Evolutionary conservation across 2,329 filamentous ascomycete species (phyloP).

Genomic region (Microdochium nivale): DNA sequence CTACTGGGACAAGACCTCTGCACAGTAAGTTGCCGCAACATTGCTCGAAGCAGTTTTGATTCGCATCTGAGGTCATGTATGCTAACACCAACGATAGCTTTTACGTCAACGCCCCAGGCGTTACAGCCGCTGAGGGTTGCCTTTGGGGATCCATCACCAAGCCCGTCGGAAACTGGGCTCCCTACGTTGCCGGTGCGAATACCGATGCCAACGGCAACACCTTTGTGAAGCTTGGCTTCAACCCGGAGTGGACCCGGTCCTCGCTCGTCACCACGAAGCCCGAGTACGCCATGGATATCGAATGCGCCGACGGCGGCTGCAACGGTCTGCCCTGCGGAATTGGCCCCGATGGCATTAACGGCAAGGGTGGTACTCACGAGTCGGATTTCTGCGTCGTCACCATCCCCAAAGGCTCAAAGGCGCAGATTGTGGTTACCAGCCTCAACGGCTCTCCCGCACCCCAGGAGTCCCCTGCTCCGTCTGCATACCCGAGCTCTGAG

Average conservation of each 20-base stretch:
- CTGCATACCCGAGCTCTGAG: constrained; percentile 8
- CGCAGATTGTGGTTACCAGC: constrained; percentile 56
- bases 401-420: constrained; percentile 55
- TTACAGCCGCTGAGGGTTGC: constrained; percentile 51
- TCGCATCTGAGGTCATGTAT: neutral
- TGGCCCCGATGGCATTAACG: constrained; percentile 53
- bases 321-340: constrained; percentile 69
- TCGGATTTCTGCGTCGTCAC: constrained; percentile 71
- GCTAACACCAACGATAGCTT: constrained; percentile 36
- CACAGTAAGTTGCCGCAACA: constrained; percentile 50
- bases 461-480: constrained; percentile 9
- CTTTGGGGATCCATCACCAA: constrained; percentile 59
- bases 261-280: constrained; percentile 48
- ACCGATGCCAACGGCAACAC: constrained; percentile 55
- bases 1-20: constrained; percentile 66
- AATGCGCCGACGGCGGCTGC: constrained; percentile 58
- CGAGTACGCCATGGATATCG: constrained; percentile 59
- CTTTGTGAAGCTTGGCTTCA: constrained; percentile 69
- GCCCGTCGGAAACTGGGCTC: constrained; percentile 66
- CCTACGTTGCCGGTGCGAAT: constrained; percentile 71
- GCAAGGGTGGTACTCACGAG: constrained; percentile 46
- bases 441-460: constrained; percentile 29
- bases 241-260: constrained; percentile 59
- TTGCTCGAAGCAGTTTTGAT: neutral
- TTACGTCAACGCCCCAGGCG: constrained; percentile 71